Base-by-base conservation (phyloP, 805 yeast genomes). In the Myxozyma melibiosi region DNA sequence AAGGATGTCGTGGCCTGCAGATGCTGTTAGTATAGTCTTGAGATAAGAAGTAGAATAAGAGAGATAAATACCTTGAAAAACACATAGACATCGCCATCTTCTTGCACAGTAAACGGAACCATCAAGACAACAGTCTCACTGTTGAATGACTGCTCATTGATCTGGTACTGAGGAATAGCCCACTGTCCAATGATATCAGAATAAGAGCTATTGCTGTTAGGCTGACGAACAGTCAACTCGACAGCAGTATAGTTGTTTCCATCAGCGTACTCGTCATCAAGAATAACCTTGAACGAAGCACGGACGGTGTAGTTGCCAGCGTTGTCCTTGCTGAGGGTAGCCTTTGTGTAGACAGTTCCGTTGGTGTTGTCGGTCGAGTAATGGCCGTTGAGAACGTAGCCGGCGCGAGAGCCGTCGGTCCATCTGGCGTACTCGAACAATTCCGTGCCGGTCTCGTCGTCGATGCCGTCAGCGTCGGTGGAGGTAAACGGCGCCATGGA, bases 341-440 rank as follows among this genome's bases (percentile, higher is more conserved):
- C 50, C n/a, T 33, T 16, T n/a, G 16, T 24, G 40, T 45, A 45
- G 31, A 45, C 50, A 20, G 50, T 16, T 24, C 50, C 50, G 16
- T n/a, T 34, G 11, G n/a, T 30, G n/a, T 43, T 40, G 2, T 30
- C 8, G 11, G 22, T 40, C 11, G 28, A 13, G n/a, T 9, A n/a
- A 6, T 33, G 31, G 9, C 14, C 14, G 24, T 34, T 20, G 14
- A 45, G 40, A 20, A 45, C 50, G n/a, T 34, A 14, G 7, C 50
- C 50, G 28, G 33, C 24, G 24, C 50, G 50, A 13, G 50, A 45
- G 3, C 50, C 50, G n/a, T 45, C 50, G 14, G 50, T 34, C 50
- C 50, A 45, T 22, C 50, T 35, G 16, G 50, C 50, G n/a, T n/a
- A 45, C 6, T 45, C 28, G 18, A 45, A 45, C 5, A 40, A 14